Evolutionary conservation across 2,329 filamentous ascomycete species (phyloP), one percentile per base, ranked within the genome.

Genomic region (Venturia aucupariae): DNA sequence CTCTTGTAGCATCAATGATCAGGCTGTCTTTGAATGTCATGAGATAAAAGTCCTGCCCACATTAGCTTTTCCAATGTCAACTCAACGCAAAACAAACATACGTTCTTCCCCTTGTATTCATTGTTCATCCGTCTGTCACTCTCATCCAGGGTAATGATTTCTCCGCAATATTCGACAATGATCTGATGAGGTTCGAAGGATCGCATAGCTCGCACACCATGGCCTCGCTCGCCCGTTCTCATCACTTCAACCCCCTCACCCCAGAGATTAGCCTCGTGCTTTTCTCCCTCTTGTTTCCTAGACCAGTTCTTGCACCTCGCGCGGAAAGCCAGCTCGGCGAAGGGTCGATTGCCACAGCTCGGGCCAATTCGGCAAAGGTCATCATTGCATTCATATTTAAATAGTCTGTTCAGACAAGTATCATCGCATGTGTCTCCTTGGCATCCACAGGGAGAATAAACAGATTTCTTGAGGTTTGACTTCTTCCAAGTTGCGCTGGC

Each of bases 1-100:
- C 94, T 39, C 54, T 91, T 35, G 92, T 97, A 41, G 93, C 94
- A 78, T 99, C 94, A 68, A 99, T 96, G 71, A 97, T 96, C 86
- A 97, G 94, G 75, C 95, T 94, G 75, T 97, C 92, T 73, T 97
- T 92, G 73, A 97, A 97, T 64, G 91, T 92, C 94, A 99, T 99
- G 61, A 99, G 81, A 75, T 99, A 99, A 76, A 96, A 97, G 76
- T 92, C 96, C 90, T 96, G 69, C 24, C 63, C 2, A 51, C 22
- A 68, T 74, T 62, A 74, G 71, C 63, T 44, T 32, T 39, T 59
- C 22, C 10, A 13, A 27, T 15, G 6, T 15, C 2, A n/a, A 24
- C 32, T 65, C 24, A 17, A 10, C 17, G 1, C 27, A 41, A 27
- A 38, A 35, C 32, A 41, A 30, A 75, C 85, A 75, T 75, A 96